Percentiles rank a stretch among this genome's conserved stretches.
Evolutionary conservation across 2,329 filamentous ascomycete species (phyloP).

Genomic region (Monosporascus ibericus): DNA sequence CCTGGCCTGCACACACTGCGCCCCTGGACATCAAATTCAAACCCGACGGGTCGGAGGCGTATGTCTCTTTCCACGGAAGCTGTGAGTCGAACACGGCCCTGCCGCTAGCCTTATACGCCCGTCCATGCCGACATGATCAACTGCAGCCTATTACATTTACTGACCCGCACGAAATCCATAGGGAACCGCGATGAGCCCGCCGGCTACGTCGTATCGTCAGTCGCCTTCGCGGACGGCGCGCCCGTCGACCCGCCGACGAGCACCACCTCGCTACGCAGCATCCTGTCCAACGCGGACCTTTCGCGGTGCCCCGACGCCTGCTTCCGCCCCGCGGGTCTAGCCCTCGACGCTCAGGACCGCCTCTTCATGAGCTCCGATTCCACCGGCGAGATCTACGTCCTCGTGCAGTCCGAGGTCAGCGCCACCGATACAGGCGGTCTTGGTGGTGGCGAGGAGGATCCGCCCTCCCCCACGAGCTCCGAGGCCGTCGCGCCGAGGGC

Average conservation of each 20-base stretch:
- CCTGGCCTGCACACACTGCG: conserved; percentile 59
- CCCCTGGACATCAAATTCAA: conserved; percentile 68
- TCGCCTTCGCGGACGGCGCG: conserved; percentile 37
- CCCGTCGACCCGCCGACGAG: conserved; percentile 35
- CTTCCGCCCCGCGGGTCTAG: conserved; percentile 58
- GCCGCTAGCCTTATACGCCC: background rate
- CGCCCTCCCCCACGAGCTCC: background rate
- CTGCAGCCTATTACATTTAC: too few relatives aligned
- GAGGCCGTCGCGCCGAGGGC: background rate
- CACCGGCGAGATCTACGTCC: conserved; percentile 60
- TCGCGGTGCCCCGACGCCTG: conserved; percentile 48
- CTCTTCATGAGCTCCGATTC: conserved; percentile 58
- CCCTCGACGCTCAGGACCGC: conserved; percentile 42
- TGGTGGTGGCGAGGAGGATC: background rate
- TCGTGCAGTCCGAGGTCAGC: conserved; percentile 25
- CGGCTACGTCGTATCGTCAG: conserved; percentile 38
- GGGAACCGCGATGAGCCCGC: conserved; percentile 35
- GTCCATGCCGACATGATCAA: too few relatives aligned
- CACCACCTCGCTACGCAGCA: conserved; percentile 40
- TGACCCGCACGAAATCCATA: conserved; percentile 7
- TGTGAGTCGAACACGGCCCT: conserved; percentile 38
- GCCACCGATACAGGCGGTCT: conserved; percentile 1
- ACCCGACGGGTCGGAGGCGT: conserved; percentile 49
- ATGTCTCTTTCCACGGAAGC: conserved; percentile 65
- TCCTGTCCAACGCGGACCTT: conserved; percentile 50